These are phyloP conservation scores for Phycomyces blakesleeanus DNA, from an alignment of 192 early-diverging fungal species.

Conservation along the genomic window DNA sequence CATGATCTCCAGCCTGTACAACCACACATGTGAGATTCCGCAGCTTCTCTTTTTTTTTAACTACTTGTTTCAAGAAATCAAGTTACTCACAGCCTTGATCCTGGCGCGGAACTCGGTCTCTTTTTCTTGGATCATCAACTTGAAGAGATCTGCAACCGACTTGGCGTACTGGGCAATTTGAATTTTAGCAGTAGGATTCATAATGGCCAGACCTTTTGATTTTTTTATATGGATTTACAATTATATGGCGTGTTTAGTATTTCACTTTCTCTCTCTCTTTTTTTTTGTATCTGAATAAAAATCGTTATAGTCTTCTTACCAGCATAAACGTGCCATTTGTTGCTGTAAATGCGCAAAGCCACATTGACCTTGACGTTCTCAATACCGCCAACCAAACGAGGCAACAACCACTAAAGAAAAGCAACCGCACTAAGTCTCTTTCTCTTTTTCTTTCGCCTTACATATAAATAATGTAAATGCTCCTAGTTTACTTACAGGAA, in stretches of 20 bases:
- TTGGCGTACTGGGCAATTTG: constrained; percentile 89
- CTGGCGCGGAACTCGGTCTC: constrained; percentile 71
- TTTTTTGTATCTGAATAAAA: too few species aligned
- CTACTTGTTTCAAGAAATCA: not conserved
- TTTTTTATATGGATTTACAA: too few species aligned
- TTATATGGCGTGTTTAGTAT: too few species aligned
- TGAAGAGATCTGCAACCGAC: constrained; percentile 88
- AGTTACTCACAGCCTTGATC: constrained; percentile 50
- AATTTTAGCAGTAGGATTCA: constrained; percentile 83
- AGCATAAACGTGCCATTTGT: constrained; percentile 98
- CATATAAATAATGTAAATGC: not conserved
- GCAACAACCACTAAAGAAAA: constrained; percentile 71
- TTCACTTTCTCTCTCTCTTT: too few species aligned
- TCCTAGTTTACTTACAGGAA: constrained; percentile 59
- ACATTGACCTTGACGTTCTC: constrained; percentile 97
- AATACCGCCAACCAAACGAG: constrained; percentile 87
- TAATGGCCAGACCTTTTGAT: constrained; percentile 72
- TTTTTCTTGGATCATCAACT: constrained; percentile 89
- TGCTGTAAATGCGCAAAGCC: constrained; percentile 87
- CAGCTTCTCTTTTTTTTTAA: too few species aligned
- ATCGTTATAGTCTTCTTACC: constrained; percentile 41
- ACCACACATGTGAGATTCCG: too few species aligned
- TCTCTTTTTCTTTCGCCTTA: not conserved
- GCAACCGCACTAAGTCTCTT: not conserved
- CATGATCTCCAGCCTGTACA: constrained; percentile 69